Conservation (phyloP, 202 grass and related monocot genomes). For the Digitaria exilis region DNA sequence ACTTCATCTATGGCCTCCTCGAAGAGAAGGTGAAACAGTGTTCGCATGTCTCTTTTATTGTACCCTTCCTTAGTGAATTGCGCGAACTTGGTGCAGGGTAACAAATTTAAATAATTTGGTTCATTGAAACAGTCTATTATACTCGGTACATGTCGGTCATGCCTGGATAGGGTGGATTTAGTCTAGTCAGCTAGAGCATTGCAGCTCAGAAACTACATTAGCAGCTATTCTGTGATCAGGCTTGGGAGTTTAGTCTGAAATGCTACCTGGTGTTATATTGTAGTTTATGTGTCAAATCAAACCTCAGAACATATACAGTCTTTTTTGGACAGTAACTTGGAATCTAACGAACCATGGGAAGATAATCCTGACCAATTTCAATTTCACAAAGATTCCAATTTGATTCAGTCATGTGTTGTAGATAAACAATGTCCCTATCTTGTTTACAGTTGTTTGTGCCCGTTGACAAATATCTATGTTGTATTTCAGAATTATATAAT, state of each 20-base stretch:
- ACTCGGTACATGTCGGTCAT: background rate
- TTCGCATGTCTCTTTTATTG: background rate
- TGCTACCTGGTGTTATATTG: background rate
- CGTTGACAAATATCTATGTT: background rate
- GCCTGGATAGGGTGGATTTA: background rate
- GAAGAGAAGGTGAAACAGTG: constrained; percentile 61
- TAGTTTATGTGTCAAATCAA: background rate
- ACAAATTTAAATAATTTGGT: background rate
- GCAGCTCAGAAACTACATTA: background rate
- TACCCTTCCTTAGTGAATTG: background rate
- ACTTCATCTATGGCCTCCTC: constrained; percentile 91
- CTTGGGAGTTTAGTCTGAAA: constrained; percentile 15
- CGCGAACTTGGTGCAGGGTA: constrained; percentile 1
- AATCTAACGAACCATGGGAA: background rate
- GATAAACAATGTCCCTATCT: background rate
- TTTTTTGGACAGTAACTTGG: constrained; percentile 3
- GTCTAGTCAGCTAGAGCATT: background rate
- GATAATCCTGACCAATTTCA: background rate
- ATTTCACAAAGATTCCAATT: constrained; percentile 10
- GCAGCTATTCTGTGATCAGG: background rate
- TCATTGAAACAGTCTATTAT: background rate
- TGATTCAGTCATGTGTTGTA: background rate
- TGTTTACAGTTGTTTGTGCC: constrained; percentile 2
- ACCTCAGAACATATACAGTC: background rate
- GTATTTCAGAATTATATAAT: background rate